Evolutionary conservation across 2,329 filamentous ascomycete species (phyloP).

Genomic region (Fusarium neocosmosporiellum): DNA sequence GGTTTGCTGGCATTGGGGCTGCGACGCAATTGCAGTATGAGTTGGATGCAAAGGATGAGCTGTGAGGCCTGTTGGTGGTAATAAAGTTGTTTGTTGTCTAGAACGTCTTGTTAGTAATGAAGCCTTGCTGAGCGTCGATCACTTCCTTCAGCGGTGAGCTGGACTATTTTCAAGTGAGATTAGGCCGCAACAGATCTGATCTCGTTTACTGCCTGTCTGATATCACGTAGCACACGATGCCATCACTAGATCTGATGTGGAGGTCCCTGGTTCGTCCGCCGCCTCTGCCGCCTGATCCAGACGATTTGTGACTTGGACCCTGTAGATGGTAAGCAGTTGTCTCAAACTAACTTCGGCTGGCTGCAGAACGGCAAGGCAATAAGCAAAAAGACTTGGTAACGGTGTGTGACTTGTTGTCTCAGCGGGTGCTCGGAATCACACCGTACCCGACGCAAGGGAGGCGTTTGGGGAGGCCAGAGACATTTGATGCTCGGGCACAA

Average conservation of each 20-base stretch:
- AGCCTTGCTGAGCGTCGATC: neutral
- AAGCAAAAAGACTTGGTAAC: neutral
- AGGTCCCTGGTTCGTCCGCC: neutral
- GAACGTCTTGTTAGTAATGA: neutral
- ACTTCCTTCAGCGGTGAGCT: neutral
- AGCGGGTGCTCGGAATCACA: conserved; percentile 2
- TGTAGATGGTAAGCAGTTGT: neutral
- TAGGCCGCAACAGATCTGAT: neutral
- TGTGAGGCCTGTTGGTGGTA: conserved; percentile 15
- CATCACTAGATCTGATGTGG: neutral
- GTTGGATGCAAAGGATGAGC: conserved; percentile 42
- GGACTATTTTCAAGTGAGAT: neutral
- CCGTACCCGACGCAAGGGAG: neutral
- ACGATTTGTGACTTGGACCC: neutral
- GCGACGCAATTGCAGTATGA: conserved; percentile 42
- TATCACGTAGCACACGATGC: neutral
- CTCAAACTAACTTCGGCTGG: conserved; percentile 1
- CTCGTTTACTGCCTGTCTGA: neutral
- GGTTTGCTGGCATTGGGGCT: conserved; percentile 43
- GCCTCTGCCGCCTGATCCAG: neutral
- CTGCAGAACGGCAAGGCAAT: neutral
- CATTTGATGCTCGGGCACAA: neutral
- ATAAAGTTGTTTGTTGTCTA: neutral
- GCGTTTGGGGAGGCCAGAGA: neutral
- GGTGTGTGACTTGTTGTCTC: neutral